Base-by-base conservation (phyloP, 805 yeast genomes). In the Starmerella floris region DNA sequence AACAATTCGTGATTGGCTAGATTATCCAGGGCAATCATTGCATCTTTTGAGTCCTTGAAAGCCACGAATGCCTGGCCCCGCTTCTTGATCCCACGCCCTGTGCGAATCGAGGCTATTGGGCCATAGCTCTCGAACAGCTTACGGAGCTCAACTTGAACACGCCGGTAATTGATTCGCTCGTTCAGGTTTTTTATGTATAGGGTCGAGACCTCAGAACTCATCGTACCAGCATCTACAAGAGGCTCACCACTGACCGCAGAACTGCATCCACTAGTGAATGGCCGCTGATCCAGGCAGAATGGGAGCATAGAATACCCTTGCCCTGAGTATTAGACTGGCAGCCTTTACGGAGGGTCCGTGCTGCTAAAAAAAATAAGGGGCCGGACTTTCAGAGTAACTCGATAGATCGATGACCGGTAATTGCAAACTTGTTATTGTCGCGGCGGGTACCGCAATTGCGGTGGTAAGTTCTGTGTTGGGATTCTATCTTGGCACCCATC, bases 31-130 rank as follows among this genome's bases (percentile, higher is more conserved):
- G 79, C 80, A 32, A 55, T 52, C 3, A 56, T 43, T 1, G 85
- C 76, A 4, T 62, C 59, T 3, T 63, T 63, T 1, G 53, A 52
- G 17, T 58, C 54, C 3, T 62, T 66, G 40, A 76, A 73, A 0
- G 82, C 73, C 5, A 83, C 67, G 57, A 82, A 83, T 1, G 94
- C 94, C 58, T 83, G 94, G 2, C 95, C 95, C 43, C 78, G 69
- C 70, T 79, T 67, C 48, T 66, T 69, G n/a, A 82, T 53, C 50
- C 74, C 77, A 45, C 70, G 70, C 44, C 74, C 76, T 1, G 83
- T 74, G 2, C 71, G 63, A 11, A 83, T 60, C 25, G 69, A 70
- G 15, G 67, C 43, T 1, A 79, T 61, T 1, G 64, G 63, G 0
- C 79, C 77, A 53, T 63, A 70, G 16, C 64, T 56, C 3, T 53